Base-by-base conservation (phyloP, 306 rosid genomes). In the Prunus dulcis region DNA sequence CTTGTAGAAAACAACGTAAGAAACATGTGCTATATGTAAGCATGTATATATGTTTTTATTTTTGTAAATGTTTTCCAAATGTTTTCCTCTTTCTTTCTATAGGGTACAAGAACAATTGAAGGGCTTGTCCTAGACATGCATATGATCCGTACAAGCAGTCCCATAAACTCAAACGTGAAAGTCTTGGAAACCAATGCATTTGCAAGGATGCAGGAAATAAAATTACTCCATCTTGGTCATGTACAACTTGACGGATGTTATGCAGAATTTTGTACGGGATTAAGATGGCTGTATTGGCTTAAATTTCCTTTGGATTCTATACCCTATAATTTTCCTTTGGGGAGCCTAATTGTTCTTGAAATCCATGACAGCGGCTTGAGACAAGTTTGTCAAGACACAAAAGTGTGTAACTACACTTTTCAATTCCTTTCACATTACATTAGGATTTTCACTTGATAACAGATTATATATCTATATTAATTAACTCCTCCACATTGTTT, bases 231-330 rank as follows among this genome's bases (percentile, higher is more conserved):
- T 20, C 79, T 76, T 30, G 22, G 22, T 28, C 49, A 64, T 20
- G 73, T 51, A 30, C 38, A 46, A 2, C 14, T 60, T 1, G 46
- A 41, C 1, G 58, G 69, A 28, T 19, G 0, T 8, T 74, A 23
- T 74, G 61, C 30, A n/a, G 15, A 63, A 0, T 3, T 74, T 5
- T 28, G 71, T 12, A n/a, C 23, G 7, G 5, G 6, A 11, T 38
- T 53, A 56, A 60, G 41, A 60, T 56, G 66, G 76, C 3, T 72
- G 30, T 72, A 55, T 25, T 76, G 74, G 80, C 20, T 0, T 18
- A 17, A 50, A 25, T 76, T 55, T 58, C 49, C 80, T 25, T 38
- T 76, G 14, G 25, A 76, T 7, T 66, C 28, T 18, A 55, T 76
- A 15, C 74, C 67, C 1, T 11, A 0, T 3, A 12, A 2, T 6